Percentiles rank a stretch among this genome's conserved stretches.
Conservation (phyloP, 345 rosid species). For the Eucalyptus decipiens region DNA sequence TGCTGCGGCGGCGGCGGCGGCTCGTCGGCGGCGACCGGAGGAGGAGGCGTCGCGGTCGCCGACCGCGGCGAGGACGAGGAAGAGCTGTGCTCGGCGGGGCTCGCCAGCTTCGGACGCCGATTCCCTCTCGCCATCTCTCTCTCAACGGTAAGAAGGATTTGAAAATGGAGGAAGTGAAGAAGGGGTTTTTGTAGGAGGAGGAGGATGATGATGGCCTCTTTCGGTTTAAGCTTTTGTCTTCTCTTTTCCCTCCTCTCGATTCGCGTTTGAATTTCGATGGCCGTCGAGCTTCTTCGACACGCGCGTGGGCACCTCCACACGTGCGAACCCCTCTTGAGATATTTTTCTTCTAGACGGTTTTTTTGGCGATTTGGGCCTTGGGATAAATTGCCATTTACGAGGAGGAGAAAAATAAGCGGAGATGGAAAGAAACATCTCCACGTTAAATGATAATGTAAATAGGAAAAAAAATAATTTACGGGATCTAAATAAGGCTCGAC, state of each 20-base stretch:
- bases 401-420: neutral
- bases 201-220: neutral
- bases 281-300: neutral
- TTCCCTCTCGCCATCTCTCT: conserved; percentile 39
- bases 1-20: neutral
- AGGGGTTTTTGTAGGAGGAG: neutral
- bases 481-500: too few species aligned
- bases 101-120: conserved; percentile 41
- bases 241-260: neutral
- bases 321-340: neutral
- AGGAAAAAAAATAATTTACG: too few species aligned
- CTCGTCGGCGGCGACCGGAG: conserved; percentile 2
- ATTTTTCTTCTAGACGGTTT: neutral
- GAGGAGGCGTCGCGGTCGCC: neutral
- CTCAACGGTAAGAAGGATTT: neutral
- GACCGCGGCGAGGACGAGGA: conserved; percentile 8
- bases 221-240: neutral
- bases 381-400: neutral
- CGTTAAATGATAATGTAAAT: too few species aligned
- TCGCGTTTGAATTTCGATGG: neutral
- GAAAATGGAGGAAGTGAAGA: neutral
- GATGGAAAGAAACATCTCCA: neutral
- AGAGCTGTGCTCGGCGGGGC: conserved; percentile 1
- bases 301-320: neutral
- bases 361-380: too few species aligned